Evolutionary conservation across 1,284 basidiomycete species (phyloP), one percentile per base, ranked within the genome.

Genomic region (Vanrija humicola): DNA sequence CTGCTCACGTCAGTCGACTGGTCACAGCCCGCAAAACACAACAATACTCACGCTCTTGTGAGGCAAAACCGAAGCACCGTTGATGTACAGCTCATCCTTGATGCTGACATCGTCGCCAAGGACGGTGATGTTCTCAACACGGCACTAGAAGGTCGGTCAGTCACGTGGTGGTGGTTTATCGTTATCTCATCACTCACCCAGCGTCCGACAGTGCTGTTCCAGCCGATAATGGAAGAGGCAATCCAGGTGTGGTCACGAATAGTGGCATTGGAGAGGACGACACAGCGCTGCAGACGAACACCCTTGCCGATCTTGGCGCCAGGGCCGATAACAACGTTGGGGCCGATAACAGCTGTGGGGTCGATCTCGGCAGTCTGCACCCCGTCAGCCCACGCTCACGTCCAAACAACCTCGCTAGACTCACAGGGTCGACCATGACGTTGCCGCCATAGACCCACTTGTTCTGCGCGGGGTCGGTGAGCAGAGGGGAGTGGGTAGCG

Each of bases 191-290:
- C 3, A 66, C 74, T 62, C 55, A 75, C 74, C 79, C 80, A 81
- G 67, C 78, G 73, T 18, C 80, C 80, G 58, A 81, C 79, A 25
- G 76, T 78, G 53, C 75, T 78, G 73, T 80, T 80, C 80, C 80
- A 81, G 29, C 80, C 80, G 54, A 80, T 68, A 63, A 81, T 81
- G 16, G 78, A 78, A 61, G 73, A 77, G 61, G 79, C 78, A 54
- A 81, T 75, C 78, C 78, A 81, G 16, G 79, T 67, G 69, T 81
- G 79, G 63, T 81, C 80, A 61, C 79, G 77, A 61, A 81, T 72
- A 44, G 69, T 68, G 18, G 79, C 75, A 62, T 77, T 78, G 63
- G 77, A 77, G 61, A 81, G 73, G 58, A 81, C 69, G 57, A 80
- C 79, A 64, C 79, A 81, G 64, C 80, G 75, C 65, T 81, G 79